phyloP scores from a whole-genome alignment of 169 alveolate species.

The Eimeria tenella region DNA sequence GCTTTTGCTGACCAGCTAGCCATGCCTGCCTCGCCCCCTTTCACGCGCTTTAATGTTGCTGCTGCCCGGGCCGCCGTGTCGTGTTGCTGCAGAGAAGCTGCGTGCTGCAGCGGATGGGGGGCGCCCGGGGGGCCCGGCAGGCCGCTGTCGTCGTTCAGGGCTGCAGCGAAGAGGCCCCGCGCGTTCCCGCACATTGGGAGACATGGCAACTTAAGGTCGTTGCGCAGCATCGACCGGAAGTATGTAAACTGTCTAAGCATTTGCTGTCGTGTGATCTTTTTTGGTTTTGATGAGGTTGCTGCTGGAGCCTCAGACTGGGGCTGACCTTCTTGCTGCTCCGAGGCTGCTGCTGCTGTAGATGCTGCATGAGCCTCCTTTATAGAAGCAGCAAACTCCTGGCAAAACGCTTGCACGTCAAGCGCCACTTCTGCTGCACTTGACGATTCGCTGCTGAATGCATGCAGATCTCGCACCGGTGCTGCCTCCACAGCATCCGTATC shows the following conservation, averaged over 20 bases:
- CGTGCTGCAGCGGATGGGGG: conserved; percentile 72
- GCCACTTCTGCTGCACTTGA: conserved; percentile 60
- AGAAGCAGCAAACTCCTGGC: conserved; percentile 43
- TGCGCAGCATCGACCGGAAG: conserved; percentile 43
- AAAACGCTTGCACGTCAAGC: conserved; percentile 59
- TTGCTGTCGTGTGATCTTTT: conserved; percentile 64
- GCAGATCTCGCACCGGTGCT: background rate
- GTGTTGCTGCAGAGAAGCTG: conserved; percentile 67
- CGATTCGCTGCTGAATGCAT: conserved; percentile 24
- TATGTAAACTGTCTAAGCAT: conserved; percentile 56
- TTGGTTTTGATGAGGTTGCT: background rate
- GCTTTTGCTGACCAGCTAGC: background rate
- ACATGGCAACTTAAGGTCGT: conserved; percentile 55
- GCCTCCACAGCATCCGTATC: background rate
- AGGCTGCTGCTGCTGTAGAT: conserved; percentile 18
- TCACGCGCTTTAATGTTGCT: background rate
- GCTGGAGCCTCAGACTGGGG: background rate
- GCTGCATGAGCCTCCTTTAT: conserved; percentile 58
- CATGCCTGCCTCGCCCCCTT: background rate
- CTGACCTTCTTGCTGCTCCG: conserved; percentile 23
- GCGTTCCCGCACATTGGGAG: conserved; percentile 47
- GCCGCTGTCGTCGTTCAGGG: conserved; percentile 71
- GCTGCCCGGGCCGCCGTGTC: conserved; percentile 60
- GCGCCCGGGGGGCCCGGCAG: conserved; percentile 55
- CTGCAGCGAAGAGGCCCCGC: conserved; percentile 46